phyloP scores from a whole-genome alignment of 495 filamentous ascomycete species.

The Penicillium malachiteum region DNA sequence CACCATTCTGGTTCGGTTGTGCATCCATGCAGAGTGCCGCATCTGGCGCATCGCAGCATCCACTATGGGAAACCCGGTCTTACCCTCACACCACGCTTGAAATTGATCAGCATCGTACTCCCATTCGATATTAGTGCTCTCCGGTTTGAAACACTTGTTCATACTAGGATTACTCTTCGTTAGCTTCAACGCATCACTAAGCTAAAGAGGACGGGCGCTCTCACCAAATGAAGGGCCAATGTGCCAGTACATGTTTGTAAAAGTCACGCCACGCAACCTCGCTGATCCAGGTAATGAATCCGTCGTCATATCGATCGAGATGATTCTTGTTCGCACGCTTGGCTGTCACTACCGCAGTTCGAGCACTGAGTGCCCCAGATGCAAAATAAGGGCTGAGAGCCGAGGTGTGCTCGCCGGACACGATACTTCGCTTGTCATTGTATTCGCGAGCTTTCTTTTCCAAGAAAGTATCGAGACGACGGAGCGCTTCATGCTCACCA shows the following conservation, averaged over 20 bases:
- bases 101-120: conserved; percentile 69
- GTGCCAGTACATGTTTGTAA: conserved; percentile 81
- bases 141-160: conserved; percentile 91
- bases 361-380: conserved; percentile 71
- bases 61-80: conserved; percentile 82
- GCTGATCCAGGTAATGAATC: conserved; percentile 76
- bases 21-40: conserved; percentile 71
- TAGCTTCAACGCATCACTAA: background rate
- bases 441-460: conserved; percentile 63
- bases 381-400: conserved; percentile 78
- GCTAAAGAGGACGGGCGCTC: conserved; percentile 6
- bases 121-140: conserved; percentile 81
- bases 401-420: conserved; percentile 62
- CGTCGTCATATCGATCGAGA: conserved; percentile 65
- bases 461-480: conserved; percentile 68
- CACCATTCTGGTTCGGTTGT: conserved; percentile 88
- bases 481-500: conserved; percentile 73
- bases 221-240: conserved; percentile 88
- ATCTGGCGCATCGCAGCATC: conserved; percentile 93
- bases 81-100: conserved; percentile 70
- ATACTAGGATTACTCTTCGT: conserved; percentile 54
- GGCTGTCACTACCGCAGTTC: conserved; percentile 69
- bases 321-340: conserved; percentile 66
- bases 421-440: conserved; percentile 58
- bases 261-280: conserved; percentile 94